These are phyloP conservation scores for Trichophyton equinum DNA, from an alignment of 2,329 filamentous ascomycete genomes.

Conservation along the genomic window DNA sequence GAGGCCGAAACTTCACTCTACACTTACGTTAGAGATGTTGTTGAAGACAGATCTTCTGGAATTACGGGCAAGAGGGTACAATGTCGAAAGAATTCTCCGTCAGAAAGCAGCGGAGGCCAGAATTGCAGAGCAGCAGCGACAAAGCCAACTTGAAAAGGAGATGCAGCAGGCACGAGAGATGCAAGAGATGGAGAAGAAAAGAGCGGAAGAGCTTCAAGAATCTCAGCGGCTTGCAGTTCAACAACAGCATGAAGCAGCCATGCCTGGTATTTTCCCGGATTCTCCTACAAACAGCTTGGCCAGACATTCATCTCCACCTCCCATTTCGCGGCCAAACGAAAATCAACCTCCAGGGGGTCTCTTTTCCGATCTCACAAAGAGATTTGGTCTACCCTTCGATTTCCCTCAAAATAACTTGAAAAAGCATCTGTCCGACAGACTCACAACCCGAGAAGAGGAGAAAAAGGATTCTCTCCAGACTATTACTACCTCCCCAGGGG, in stretches of 20 bases:
- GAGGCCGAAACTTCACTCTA: constrained; percentile 76
- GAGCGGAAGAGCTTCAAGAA: constrained; percentile 31
- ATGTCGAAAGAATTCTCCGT: constrained; percentile 85
- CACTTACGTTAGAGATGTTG: constrained; percentile 81
- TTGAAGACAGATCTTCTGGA: constrained; percentile 73
- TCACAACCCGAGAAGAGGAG: neutral
- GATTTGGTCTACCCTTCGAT: constrained; percentile 45
- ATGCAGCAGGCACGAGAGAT: constrained; percentile 54
- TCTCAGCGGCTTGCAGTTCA: constrained; percentile 21
- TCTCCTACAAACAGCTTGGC: constrained; percentile 40
- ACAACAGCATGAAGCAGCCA: constrained; percentile 29
- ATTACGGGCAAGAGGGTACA: constrained; percentile 79
- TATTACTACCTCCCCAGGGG: constrained; percentile 27
- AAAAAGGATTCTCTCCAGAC: constrained; percentile 16
- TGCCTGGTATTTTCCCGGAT: constrained; percentile 64
- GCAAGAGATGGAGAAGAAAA: constrained; percentile 24
- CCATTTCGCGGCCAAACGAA: neutral
- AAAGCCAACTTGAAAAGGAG: constrained; percentile 57
- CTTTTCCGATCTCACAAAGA: constrained; percentile 56
- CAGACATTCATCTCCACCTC: neutral
- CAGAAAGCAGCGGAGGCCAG: constrained; percentile 78
- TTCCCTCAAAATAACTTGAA: constrained; percentile 12
- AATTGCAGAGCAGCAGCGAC: constrained; percentile 70
- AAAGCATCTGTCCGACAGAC: neutral
- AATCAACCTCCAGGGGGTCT: constrained; percentile 28